Evolutionary conservation across 305 asterid genomes (phyloP).

Genomic region (Vinca major): DNA sequence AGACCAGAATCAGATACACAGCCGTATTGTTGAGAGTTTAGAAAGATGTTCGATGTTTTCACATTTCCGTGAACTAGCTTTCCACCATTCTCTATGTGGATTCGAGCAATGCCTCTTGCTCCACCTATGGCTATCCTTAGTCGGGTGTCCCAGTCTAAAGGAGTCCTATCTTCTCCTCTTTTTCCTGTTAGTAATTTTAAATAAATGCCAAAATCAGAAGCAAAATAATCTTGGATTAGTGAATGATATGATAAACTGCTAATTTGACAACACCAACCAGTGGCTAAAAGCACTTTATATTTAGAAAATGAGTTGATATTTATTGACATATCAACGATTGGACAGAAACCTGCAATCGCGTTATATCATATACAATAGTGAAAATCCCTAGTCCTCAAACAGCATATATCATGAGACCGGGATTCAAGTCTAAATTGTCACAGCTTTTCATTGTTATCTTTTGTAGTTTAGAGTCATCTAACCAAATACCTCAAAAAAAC

Average conservation of each 20-base stretch:
- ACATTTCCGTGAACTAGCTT: slow-evolving; percentile 77
- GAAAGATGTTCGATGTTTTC: slow-evolving; percentile 69
- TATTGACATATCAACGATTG: background rate
- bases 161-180: slow-evolving; percentile 40
- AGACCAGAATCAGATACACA: slow-evolving; percentile 75
- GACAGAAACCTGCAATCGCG: no score
- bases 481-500: background rate
- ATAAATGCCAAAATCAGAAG: background rate
- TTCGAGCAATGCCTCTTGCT: slow-evolving; percentile 71
- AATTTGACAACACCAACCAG: background rate
- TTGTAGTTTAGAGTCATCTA: background rate
- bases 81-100: slow-evolving; percentile 60
- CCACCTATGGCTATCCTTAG: slow-evolving; percentile 66
- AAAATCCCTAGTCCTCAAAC: background rate
- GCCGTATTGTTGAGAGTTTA: slow-evolving; percentile 48
- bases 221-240: background rate
- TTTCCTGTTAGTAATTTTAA: slow-evolving; percentile 38
- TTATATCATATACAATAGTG: background rate
- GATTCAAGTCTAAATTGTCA: background rate
- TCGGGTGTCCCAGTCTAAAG: slow-evolving; percentile 71
- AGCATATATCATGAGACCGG: background rate
- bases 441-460: background rate
- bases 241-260: background rate
- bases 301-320: background rate
- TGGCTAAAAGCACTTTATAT: background rate